phyloP scores from a whole-genome alignment of 352 stramenopile species.

The Phytophthora pseudosyringae region DNA sequence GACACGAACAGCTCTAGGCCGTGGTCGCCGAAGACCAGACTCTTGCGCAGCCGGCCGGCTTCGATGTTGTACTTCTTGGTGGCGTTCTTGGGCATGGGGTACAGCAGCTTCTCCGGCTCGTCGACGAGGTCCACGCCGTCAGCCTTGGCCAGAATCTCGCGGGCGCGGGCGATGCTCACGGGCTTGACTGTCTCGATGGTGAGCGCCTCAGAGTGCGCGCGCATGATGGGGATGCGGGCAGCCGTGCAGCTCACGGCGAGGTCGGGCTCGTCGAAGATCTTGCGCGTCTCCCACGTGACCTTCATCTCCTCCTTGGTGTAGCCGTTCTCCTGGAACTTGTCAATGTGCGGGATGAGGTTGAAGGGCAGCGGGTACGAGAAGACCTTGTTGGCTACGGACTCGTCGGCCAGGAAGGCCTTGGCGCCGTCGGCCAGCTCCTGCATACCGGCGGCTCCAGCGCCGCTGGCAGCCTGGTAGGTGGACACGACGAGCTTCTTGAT shows the following conservation, averaged over 20 bases:
- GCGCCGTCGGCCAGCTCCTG: conserved; percentile 94
- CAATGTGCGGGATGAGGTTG: conserved; percentile 99
- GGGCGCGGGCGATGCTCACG: conserved; percentile 86
- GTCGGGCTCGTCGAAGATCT: conserved; percentile 95
- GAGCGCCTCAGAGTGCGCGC: conserved; percentile 97
- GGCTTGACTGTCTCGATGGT: conserved; percentile 94
- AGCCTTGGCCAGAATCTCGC: conserved; percentile 81
- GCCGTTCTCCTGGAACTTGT: conserved; percentile 98
- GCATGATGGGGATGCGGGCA: conserved; percentile 97
- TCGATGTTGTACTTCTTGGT: conserved; percentile 99
- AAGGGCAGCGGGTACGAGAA: conserved; percentile 98
- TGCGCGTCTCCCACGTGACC: conserved; percentile 98
- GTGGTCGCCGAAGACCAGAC: conserved; percentile 95
- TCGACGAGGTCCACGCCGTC: conserved; percentile 97
- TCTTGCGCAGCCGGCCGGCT: conserved; percentile 94
- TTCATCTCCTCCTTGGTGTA: conserved; percentile 99
- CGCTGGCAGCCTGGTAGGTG: conserved; percentile 95
- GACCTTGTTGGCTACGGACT: conserved; percentile 88
- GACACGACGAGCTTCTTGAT: conserved; percentile 97
- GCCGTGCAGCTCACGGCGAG: conserved; percentile 93
- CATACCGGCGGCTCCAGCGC: conserved; percentile 94
- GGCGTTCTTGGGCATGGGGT: conserved; percentile 98
- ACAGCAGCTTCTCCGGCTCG: conserved; percentile 78
- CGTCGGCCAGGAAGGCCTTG: conserved; percentile 74
- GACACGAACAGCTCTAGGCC: conserved; percentile 98